Evolutionary conservation across 441 rosid genomes (phyloP).

Genomic region (Corymbia citriodora): DNA sequence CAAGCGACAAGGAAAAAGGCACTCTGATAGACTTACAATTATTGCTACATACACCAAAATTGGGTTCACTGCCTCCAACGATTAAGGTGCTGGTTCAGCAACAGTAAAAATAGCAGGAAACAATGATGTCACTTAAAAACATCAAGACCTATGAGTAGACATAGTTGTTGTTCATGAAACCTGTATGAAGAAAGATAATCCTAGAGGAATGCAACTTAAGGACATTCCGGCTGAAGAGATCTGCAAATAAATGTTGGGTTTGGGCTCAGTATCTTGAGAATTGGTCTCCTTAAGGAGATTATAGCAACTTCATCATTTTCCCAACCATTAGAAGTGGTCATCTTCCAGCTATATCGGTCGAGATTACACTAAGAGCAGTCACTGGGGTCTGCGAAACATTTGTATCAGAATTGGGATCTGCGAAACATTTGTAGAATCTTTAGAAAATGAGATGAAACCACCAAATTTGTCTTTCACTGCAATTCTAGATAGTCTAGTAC

Average conservation of each 20-base stretch:
- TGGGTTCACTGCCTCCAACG: neutral
- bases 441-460: neutral
- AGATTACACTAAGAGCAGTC: neutral
- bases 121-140: neutral
- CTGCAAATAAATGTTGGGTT: neutral
- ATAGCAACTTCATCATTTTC: neutral
- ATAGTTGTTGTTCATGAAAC: neutral
- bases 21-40: neutral
- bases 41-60: neutral
- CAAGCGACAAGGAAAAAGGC: neutral
- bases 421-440: neutral
- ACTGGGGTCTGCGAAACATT: neutral
- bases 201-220: neutral
- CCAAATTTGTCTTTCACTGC: neutral
- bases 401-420: neutral
- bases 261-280: neutral
- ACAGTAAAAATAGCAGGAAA: neutral
- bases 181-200: neutral
- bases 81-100: neutral
- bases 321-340: neutral
- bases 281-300: neutral
- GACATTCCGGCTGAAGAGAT: constrained; percentile 4
- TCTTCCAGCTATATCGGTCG: neutral
- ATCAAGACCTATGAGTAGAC: neutral
- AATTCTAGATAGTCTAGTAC: constrained; percentile 4